Conservation (phyloP, 495 filamentous ascomycete species). For the Penicillium verhagenii region DNA sequence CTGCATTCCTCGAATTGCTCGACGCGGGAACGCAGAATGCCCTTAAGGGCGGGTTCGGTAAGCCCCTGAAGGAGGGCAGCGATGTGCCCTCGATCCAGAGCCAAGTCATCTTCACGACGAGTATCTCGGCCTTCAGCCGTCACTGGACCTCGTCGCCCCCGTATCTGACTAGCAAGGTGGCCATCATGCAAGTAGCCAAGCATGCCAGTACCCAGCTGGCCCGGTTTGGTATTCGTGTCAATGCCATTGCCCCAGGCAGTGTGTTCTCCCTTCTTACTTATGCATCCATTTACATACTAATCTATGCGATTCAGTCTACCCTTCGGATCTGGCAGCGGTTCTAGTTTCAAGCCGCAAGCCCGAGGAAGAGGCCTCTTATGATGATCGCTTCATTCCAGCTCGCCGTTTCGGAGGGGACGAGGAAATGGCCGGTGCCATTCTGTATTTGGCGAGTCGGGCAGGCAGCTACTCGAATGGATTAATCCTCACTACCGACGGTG, state of each 20-base stretch:
- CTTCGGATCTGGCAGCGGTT: constrained; percentile 8
- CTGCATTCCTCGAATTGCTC: constrained; percentile 45
- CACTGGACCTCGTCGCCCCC: constrained; percentile 52
- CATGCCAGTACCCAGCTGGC: constrained; percentile 51
- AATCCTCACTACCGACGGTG: constrained; percentile 59
- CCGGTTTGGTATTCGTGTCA: constrained; percentile 58
- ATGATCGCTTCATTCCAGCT: constrained; percentile 42
- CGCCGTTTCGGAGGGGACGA: constrained; percentile 50
- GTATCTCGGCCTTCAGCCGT: constrained; percentile 57
- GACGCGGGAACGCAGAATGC: constrained; percentile 38
- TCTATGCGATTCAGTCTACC: background rate
- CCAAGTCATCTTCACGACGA: constrained; percentile 63
- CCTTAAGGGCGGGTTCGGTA: constrained; percentile 1
- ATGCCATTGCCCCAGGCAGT: constrained; percentile 30
- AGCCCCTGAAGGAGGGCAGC: constrained; percentile 32
- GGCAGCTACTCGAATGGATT: constrained; percentile 59
- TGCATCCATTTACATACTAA: background rate
- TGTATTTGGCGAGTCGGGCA: constrained; percentile 61
- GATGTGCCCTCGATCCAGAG: constrained; percentile 42
- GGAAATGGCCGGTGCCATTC: constrained; percentile 61
- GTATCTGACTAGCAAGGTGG: constrained; percentile 63
- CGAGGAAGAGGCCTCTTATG: constrained; percentile 37
- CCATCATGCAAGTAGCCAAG: constrained; percentile 60
- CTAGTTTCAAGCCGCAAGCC: constrained; percentile 5
- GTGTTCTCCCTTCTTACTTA: background rate